Evolutionary conservation across 2,329 filamentous ascomycete genomes (phyloP).

Genomic region (Coniochaeta sp.): DNA sequence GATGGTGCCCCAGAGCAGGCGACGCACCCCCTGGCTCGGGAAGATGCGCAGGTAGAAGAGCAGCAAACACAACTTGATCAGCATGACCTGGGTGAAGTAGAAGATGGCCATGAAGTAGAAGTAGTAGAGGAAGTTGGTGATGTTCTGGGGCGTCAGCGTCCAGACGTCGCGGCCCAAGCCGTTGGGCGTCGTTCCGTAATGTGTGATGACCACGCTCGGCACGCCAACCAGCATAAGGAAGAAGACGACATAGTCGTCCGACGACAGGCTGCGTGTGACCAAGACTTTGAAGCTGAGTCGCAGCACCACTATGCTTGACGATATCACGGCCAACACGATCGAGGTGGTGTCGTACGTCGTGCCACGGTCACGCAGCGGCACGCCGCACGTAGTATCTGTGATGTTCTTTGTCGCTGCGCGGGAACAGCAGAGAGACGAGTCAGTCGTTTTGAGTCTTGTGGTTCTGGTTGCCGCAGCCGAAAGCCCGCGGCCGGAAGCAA

Average conservation of each 20-base stretch:
- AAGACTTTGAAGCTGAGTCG: slow-evolving; percentile 10
- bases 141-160: slow-evolving; percentile 15
- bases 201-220: slow-evolving; percentile 8
- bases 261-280: slow-evolving; percentile 3
- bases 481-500: too few species aligned
- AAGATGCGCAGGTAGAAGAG: slow-evolving; percentile 47
- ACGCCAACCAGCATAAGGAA: slow-evolving; percentile 7
- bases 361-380: slow-evolving; percentile 1
- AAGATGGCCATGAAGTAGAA: slow-evolving; percentile 20
- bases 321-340: slow-evolving; percentile 5
- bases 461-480: too few species aligned
- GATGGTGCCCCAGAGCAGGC: slow-evolving; percentile 30
- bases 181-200: slow-evolving; percentile 5
- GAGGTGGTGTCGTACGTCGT: slow-evolving; percentile 9
- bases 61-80: slow-evolving; percentile 39
- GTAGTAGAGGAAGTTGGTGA: slow-evolving; percentile 15
- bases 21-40: slow-evolving; percentile 24
- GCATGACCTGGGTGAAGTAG: slow-evolving; percentile 35
- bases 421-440: too few species aligned
- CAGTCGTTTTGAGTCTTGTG: too few species aligned
- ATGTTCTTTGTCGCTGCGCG: too few species aligned
- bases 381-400: slow-evolving; percentile 11
- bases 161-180: slow-evolving; percentile 20
- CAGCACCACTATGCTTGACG: neutral
- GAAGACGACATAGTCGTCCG: slow-evolving; percentile 12